These are phyloP conservation scores for Chenopodium album DNA, from an alignment of 148 eudicot species.

Conservation along the genomic window DNA sequence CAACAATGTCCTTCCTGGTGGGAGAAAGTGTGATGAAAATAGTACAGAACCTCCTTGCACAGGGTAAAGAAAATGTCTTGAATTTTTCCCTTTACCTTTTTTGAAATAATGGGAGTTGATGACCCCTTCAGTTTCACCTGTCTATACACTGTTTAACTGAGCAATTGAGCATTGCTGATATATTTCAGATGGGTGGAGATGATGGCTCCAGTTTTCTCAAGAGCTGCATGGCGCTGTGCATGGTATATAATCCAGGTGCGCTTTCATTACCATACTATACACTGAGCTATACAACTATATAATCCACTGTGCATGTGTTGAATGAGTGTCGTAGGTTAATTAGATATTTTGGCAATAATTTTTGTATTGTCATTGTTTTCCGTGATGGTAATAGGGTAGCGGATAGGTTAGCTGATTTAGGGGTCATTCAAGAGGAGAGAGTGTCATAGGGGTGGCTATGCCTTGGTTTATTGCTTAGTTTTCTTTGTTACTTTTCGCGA, in stretches of 20 bases:
- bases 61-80: constrained; percentile 36
- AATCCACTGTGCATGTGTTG: neutral
- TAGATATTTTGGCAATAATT: neutral
- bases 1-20: constrained; percentile 35
- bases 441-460: no score
- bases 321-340: neutral
- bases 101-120: neutral
- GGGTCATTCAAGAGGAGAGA: neutral
- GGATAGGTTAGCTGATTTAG: neutral
- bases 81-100: neutral
- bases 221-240: constrained; percentile 63
- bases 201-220: constrained; percentile 82
- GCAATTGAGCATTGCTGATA: neutral
- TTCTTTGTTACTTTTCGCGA: no score
- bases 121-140: neutral
- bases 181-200: constrained; percentile 59
- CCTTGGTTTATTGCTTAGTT: no score
- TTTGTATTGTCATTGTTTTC: neutral
- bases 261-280: neutral
- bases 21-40: constrained; percentile 45
- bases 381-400: neutral
- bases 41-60: constrained; percentile 66
- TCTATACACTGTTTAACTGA: neutral
- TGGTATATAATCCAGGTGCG: constrained; percentile 75
- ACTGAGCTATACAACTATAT: no score